A percentile compares a stretch with the other conserved stretches of the same genome.
Conservation (phyloP, 176 grass and related monocot genomes). For the Alopecurus myosuroides region DNA sequence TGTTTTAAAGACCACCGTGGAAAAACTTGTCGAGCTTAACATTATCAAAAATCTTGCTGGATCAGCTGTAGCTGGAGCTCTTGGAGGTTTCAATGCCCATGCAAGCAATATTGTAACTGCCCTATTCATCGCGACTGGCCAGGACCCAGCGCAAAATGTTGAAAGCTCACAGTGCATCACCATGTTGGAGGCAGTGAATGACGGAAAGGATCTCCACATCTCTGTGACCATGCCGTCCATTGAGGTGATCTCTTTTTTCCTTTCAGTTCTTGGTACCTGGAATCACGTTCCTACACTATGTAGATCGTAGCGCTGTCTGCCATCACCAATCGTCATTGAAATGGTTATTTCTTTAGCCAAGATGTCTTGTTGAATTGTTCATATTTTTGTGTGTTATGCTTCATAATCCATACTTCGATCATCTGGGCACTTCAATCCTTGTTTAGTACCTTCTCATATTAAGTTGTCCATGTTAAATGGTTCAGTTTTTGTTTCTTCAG, state of each 20-base stretch:
- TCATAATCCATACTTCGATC: background rate
- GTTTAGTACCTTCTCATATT: background rate
- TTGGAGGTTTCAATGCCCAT: conserved; percentile 84
- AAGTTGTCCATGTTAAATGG: background rate
- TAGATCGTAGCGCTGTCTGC: background rate
- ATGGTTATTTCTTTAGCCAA: background rate
- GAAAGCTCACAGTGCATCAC: conserved; percentile 86
- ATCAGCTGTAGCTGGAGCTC: conserved; percentile 64
- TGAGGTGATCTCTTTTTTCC: conserved; percentile 44
- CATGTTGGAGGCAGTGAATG: conserved; percentile 74
- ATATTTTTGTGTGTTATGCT: background rate
- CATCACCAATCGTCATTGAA: background rate
- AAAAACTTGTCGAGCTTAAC: conserved; percentile 71
- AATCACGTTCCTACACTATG: background rate
- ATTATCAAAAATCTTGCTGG: conserved; percentile 75
- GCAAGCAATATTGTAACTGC: conserved; percentile 79
- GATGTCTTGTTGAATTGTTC: background rate
- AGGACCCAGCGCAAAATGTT: conserved; percentile 87
- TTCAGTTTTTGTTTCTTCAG: conserved; percentile 18
- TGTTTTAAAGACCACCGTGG: conserved; percentile 58
- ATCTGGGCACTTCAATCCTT: background rate
- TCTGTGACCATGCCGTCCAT: conserved; percentile 85
- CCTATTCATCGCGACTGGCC: conserved; percentile 75
- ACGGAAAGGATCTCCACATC: conserved; percentile 55
- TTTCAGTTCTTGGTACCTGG: background rate